Base-by-base conservation (phyloP, 345 rosid species). In the Luvunga scandens region DNA sequence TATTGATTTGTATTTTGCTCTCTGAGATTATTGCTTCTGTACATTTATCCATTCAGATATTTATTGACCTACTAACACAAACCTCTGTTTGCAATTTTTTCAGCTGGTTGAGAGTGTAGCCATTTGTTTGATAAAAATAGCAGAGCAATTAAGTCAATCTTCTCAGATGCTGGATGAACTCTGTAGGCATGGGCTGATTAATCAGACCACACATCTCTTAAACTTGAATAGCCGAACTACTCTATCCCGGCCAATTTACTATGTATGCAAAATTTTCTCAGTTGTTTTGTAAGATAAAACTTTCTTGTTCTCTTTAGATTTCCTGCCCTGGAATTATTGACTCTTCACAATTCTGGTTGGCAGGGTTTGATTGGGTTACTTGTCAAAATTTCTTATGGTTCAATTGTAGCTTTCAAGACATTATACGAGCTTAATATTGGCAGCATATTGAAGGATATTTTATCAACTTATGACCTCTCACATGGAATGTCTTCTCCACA, bases 71-170 rank as follows among this genome's bases (percentile, higher is more conserved):
- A 27, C 19, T 28, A 66, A 73, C 53, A 27, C n/a, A 24, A 66
- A 73, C 42, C 28, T 67, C 4, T 77, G 5, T 78, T 33, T 55
- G 73, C 55, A 71, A 77, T 24, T 34, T 69, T 77, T 78, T 78
- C 91, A 95, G 99, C 86, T 95, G 82, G 98, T 95, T 73, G 98
- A 95, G 86, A 90, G 87, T 83, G 98, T 89, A 75, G 93, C 91
- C 22, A 84, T 79, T 82, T 92, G 95, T 86, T 86, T 95, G 84
- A 90, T 91, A 81, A 92, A 92, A 88, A 91, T 93, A 81, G 90
- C 86, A 56, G 97, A 92, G 74, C 90, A 81, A 78, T 88, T 89
- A 34, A 78, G 89, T 77, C 89, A 89, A 81, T 91, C 92, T 66
- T 85, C 94, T 1, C 90, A 83, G 78, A 83, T 87, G 91, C 78